Percentiles rank a stretch among this genome's conserved stretches.
These are phyloP conservation scores for Globisporangium iwayamae DNA, from an alignment of 352 stramenopile species.

Conservation along the genomic window DNA sequence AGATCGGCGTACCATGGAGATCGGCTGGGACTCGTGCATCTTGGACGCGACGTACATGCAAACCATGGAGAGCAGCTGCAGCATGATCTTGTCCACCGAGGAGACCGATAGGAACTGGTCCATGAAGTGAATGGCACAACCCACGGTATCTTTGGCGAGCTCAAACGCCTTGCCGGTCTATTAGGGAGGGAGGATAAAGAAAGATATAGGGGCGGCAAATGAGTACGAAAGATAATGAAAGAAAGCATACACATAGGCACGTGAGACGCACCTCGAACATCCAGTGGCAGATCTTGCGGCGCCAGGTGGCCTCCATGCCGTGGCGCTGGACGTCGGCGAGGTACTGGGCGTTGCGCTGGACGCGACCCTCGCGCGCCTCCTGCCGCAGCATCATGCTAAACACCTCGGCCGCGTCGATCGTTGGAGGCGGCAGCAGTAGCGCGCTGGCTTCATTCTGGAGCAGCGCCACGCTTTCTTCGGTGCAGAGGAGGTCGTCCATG, in stretches of 20 bases:
- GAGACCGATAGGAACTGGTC: slow-evolving; percentile 38
- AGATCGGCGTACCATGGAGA: slow-evolving; percentile 31
- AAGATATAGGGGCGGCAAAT: neutral
- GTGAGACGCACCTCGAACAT: slow-evolving; percentile 40
- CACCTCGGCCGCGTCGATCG: slow-evolving; percentile 20
- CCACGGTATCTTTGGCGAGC: slow-evolving; percentile 40
- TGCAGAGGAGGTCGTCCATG: slow-evolving; percentile 32
- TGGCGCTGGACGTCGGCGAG: slow-evolving; percentile 30
- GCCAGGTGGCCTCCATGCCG: slow-evolving; percentile 42
- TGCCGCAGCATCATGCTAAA: slow-evolving; percentile 25
- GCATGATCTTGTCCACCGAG: slow-evolving; percentile 49
- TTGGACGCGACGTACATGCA: slow-evolving; percentile 51
- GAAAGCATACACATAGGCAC: neutral
- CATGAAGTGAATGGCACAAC: slow-evolving; percentile 43
- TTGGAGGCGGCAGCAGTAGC: neutral
- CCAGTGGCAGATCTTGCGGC: slow-evolving; percentile 42
- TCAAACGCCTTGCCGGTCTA: slow-evolving; percentile 50
- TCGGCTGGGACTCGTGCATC: slow-evolving; percentile 50
- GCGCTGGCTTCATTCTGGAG: neutral
- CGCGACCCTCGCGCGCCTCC: slow-evolving; percentile 18
- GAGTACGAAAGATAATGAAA: neutral
- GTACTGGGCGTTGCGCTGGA: slow-evolving; percentile 27
- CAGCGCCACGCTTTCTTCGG: slow-evolving; percentile 24
- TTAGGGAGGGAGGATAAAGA: neutral
- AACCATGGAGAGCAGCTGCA: slow-evolving; percentile 51